These are phyloP conservation scores for Termitomyces sp. DNA, from an alignment of 768 basidiomycete genomes.

Conservation along the genomic window DNA sequence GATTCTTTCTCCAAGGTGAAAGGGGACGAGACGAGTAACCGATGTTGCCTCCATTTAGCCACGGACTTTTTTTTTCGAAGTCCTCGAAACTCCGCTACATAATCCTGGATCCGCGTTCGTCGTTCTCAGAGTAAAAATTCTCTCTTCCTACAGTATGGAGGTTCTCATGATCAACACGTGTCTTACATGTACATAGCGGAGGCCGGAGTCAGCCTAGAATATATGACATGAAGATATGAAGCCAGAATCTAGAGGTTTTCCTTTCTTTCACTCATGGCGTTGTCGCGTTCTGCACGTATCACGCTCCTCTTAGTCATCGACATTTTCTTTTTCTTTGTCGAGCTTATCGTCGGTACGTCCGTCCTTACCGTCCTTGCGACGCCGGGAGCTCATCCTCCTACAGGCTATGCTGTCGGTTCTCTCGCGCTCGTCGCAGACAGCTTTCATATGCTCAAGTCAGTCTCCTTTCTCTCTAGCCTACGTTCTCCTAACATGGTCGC, in stretches of 20 bases:
- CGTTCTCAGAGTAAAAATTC: neutral
- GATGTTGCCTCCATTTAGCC: neutral
- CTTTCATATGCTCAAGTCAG: constrained; percentile 98
- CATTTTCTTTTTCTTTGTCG: constrained; percentile 79
- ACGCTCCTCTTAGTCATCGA: constrained; percentile 79
- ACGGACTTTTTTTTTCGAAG: neutral
- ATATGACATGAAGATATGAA: neutral
- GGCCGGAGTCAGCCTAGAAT: neutral
- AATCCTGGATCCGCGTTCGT: neutral
- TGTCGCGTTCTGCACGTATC: constrained; percentile 71
- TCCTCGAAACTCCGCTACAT: neutral
- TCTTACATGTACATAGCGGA: no score
- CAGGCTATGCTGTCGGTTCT: constrained; percentile 94
- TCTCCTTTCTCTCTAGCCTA: constrained; percentile 6
- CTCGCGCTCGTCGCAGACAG: constrained; percentile 94
- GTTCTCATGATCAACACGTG: neutral
- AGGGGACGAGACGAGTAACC: no score
- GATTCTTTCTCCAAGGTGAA: neutral
- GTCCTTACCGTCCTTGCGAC: neutral
- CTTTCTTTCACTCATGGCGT: constrained; percentile 22
- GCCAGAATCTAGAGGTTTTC: neutral
- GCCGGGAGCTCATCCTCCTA: constrained; percentile 1
- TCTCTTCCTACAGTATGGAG: neutral
- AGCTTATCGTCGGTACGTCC: constrained; percentile 67
- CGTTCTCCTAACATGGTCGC: constrained; percentile 12